phyloP scores from a whole-genome alignment of 352 stramenopile species.

The Globisporangium canariense region DNA sequence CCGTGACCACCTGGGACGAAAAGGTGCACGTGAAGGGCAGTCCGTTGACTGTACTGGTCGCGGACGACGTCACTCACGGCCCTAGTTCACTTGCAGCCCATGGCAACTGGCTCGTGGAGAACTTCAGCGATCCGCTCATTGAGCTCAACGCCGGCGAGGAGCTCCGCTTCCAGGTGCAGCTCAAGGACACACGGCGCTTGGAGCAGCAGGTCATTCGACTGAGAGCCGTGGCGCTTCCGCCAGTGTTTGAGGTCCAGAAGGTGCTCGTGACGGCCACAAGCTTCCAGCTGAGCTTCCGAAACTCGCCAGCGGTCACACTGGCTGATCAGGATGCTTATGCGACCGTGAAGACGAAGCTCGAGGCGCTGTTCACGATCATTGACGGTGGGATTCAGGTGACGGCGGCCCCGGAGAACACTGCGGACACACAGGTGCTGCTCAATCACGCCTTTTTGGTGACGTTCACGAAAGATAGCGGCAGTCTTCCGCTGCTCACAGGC shows the following conservation, averaged over 20 bases:
- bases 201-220: slow-evolving; percentile 67
- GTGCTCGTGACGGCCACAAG: slow-evolving; percentile 34
- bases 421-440: slow-evolving; percentile 27
- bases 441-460: slow-evolving; percentile 61
- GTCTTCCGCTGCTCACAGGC: slow-evolving; percentile 36
- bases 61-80: slow-evolving; percentile 64
- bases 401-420: slow-evolving; percentile 29
- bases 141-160: slow-evolving; percentile 48
- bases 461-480: slow-evolving; percentile 52
- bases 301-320: slow-evolving; percentile 38
- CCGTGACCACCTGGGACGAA: slow-evolving; percentile 73
- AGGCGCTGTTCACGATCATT: slow-evolving; percentile 81
- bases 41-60: slow-evolving; percentile 84
- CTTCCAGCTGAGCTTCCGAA: slow-evolving; percentile 61
- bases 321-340: slow-evolving; percentile 34
- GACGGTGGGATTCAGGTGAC: slow-evolving; percentile 70
- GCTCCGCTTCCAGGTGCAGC: slow-evolving; percentile 85
- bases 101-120: slow-evolving; percentile 71
- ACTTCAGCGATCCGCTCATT: slow-evolving; percentile 50
- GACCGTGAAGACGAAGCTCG: slow-evolving; percentile 54
- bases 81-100: slow-evolving; percentile 66
- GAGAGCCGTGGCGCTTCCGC: slow-evolving; percentile 45
- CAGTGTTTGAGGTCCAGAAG: slow-evolving; percentile 53
- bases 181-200: slow-evolving; percentile 83
- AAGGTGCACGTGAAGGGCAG: slow-evolving; percentile 81